Conservation (phyloP, 2,329 filamentous ascomycete species). For the Ascochyta lentis region DNA sequence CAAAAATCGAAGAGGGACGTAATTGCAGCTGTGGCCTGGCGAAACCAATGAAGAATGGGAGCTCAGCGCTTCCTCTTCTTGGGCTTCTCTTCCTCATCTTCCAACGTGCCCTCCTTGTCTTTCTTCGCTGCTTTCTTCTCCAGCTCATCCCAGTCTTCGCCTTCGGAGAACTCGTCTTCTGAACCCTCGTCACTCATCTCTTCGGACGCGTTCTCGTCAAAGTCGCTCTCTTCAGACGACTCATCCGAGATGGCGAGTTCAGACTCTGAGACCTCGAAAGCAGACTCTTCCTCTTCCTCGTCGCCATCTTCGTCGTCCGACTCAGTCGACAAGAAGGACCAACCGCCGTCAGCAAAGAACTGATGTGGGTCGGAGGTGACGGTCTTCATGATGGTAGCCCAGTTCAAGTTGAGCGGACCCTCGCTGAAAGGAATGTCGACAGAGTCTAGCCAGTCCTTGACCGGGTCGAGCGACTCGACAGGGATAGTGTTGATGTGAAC, state of each 20-base stretch:
- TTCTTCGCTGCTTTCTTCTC: slow-evolving; percentile 81
- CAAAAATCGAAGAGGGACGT: neutral
- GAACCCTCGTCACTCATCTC: slow-evolving; percentile 73
- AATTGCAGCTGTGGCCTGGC: neutral
- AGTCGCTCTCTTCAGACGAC: slow-evolving; percentile 87
- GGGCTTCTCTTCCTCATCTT: slow-evolving; percentile 63
- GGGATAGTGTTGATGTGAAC: slow-evolving; percentile 98
- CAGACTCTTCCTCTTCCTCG: slow-evolving; percentile 84
- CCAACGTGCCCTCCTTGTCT: slow-evolving; percentile 62
- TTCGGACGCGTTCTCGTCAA: slow-evolving; percentile 85
- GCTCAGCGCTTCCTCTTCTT: slow-evolving; percentile 71
- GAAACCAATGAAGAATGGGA: neutral
- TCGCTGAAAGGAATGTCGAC: slow-evolving; percentile 95
- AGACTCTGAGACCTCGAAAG: slow-evolving; percentile 87
- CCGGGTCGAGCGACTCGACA: slow-evolving; percentile 89
- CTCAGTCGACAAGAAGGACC: slow-evolving; percentile 88
- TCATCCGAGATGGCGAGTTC: slow-evolving; percentile 78
- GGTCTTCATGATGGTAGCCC: slow-evolving; percentile 99
- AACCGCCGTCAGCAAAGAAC: slow-evolving; percentile 95
- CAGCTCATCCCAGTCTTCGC: slow-evolving; percentile 93
- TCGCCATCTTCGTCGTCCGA: slow-evolving; percentile 81
- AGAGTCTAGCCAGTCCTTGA: slow-evolving; percentile 97
- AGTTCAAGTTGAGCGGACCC: slow-evolving; percentile 96
- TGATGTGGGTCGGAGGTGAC: slow-evolving; percentile 91
- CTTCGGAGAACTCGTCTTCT: slow-evolving; percentile 62